These are phyloP conservation scores for Xylaria sp. DNA, from an alignment of 2,329 filamentous ascomycete genomes.

Conservation along the genomic window DNA sequence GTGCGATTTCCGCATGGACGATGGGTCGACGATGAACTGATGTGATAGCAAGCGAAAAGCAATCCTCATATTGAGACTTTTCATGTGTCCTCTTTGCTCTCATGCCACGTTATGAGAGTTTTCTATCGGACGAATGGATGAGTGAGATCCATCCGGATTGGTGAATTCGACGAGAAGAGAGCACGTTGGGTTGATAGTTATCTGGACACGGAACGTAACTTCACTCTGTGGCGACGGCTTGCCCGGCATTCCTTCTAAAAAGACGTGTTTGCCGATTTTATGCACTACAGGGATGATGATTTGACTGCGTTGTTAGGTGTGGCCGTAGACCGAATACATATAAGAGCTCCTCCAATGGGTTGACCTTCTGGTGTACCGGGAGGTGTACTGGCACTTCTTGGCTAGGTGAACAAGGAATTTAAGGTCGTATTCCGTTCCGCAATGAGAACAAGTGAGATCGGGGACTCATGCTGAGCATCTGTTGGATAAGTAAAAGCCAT, in stretches of 20 bases:
- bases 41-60: background rate
- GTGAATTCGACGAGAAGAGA: background rate
- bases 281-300: background rate
- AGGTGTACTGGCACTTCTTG: background rate
- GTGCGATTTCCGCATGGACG: background rate
- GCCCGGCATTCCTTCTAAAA: background rate
- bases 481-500: background rate
- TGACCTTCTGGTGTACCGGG: background rate
- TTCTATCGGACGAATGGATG: background rate
- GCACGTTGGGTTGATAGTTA: background rate
- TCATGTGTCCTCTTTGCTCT: background rate
- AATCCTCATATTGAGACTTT: background rate
- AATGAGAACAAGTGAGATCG: background rate
- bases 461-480: background rate
- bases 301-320: background rate
- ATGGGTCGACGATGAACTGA: background rate
- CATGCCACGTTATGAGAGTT: background rate
- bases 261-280: background rate
- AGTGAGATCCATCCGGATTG: background rate
- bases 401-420: background rate
- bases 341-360: background rate
- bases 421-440: slow-evolving; percentile 1
- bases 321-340: background rate
- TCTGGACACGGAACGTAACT: background rate
- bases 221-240: background rate